Evolutionary conservation across 2,329 filamentous ascomycete species (phyloP), one percentile per base, ranked within the genome.

Genomic region (Fusarium piperis): DNA sequence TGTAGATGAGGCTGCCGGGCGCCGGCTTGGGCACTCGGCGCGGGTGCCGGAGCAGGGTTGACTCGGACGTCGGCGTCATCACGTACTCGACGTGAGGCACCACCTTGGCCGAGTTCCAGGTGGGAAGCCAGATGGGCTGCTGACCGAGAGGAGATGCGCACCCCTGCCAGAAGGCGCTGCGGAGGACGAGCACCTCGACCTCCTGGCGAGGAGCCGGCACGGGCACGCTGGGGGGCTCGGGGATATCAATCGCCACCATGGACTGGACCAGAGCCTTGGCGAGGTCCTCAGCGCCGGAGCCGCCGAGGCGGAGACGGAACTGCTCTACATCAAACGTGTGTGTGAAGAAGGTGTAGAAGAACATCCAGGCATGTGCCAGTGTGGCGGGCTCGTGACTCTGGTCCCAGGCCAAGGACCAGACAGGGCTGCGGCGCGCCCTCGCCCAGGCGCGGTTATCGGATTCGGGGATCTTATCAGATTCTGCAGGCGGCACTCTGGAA

Each of bases 1-100:
- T 93, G 85, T 94, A 94, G 73, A 92, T 86, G 68, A 91, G 85
- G 1, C 89, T 87, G 2, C 91, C 91, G 0, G 90, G 89, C 4
- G 82, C 80, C 8, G 92, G 92, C 82, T 94, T 94, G 46, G 89
- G 85, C 3, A 88, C 88, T 5, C 92, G 89, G 3, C 89, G 85
- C 5, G 92, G 92, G 79, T 94, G 92, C 75, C 88, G 89, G 16
- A 81, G 77, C 52, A 80, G 77, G 12, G 76, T 73, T 23, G 76
- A 74, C 58, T 79, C 78, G 3, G 77, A 78, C 11, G 78, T 76
- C 10, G 77, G 70, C 23, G 76, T 76, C 59, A 79, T 74, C n/a
- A 77, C 78, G 41, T 76, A 76, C 53, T 81, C 75, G 12, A 81
- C 79, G 76, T 86, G 82, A 65, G 73, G 76, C 16, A 77, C 73